Evolutionary conservation across 2,329 filamentous ascomycete species (phyloP), one percentile per base, ranked within the genome.

Genomic region (Byssothecium circinans): DNA sequence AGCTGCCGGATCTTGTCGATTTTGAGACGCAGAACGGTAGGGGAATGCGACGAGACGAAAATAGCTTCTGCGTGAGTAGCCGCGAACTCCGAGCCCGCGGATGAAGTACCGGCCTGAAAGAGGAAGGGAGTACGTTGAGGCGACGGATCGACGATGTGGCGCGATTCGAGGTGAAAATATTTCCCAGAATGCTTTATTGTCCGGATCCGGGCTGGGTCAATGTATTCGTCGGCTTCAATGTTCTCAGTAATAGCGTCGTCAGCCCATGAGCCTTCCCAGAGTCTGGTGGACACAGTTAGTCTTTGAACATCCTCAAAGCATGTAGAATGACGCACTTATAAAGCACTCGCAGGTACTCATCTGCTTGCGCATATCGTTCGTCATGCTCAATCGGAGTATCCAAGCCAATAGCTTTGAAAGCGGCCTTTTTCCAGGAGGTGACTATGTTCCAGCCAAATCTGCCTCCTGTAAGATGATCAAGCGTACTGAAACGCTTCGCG

Each of bases 381-480:
- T 86, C 83, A 53, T 85, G 83, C 46, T 82, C 78, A 25, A 82
- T 80, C 0, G 79, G 78, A 3, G 67, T 78, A 11, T 83, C 78
- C 2, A 84, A 60, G 0, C 82, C 82, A 45, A 85, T 83, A 0
- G 81, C 81, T 57, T 84, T 83, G 64, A 83, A 83, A 0, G 82
- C 82, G 0, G 79, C 75, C 57, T 85, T 84, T 61, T 82, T 82
- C 76, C 79, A 84, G 1, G 74, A 78, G 0, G 83, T 86, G 0
- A 87, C 84, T 17, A 87, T 84, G 51, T 87, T 87, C 84, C 83
- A 85, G 0, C 81, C 83, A 27, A 86, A 76, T 0, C 83, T 73
- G 0, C 83, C 83, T 2, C 76, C 72, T 0, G 83, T 86, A 35
- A 86, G 70, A 61, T 86, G 82, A 48, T 86, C 82, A 0, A 86